phyloP scores from a whole-genome alignment of 2,329 filamentous ascomycete species.

The Mycogone perniciosa region DNA sequence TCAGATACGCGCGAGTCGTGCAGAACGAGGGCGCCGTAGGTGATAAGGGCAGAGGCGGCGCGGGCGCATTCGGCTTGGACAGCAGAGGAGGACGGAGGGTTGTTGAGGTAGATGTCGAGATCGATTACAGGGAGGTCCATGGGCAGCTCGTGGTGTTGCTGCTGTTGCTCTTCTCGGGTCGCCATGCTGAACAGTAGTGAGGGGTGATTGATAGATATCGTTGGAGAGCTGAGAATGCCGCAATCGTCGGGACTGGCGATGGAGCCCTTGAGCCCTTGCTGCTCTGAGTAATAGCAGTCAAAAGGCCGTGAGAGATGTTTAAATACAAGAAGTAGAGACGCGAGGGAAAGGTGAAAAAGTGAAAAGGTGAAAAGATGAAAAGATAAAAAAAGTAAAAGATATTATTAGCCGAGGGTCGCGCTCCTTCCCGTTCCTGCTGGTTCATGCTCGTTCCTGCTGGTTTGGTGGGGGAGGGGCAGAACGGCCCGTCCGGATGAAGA shows the following conservation, averaged over 20 bases:
- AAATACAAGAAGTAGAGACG: too few species aligned
- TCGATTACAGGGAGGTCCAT: conserved; percentile 57
- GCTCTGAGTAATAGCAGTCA: too few species aligned
- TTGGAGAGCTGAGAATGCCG: neutral
- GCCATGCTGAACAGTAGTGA: conserved; percentile 1
- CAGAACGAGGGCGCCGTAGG: conserved; percentile 53
- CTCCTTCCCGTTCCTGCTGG: too few species aligned
- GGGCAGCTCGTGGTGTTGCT: conserved; percentile 10
- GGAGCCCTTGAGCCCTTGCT: too few species aligned
- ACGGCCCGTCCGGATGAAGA: neutral
- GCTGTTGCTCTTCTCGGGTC: neutral
- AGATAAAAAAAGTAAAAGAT: too few species aligned
- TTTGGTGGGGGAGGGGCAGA: conserved; percentile 1
- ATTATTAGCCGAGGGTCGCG: too few species aligned
- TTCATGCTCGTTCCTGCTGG: too few species aligned
- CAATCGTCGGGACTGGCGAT: too few species aligned
- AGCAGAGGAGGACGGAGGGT: conserved; percentile 35
- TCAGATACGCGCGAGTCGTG: conserved; percentile 54
- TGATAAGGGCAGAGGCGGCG: conserved; percentile 51
- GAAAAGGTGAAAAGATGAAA: too few species aligned
- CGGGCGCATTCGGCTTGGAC: conserved; percentile 46
- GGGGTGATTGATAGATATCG: neutral
- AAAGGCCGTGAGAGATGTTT: neutral
- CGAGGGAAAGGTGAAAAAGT: too few species aligned
- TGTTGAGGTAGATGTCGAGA: conserved; percentile 49